Conservation (phyloP, 169 alveolate genomes). For the Plasmodium inui region DNA sequence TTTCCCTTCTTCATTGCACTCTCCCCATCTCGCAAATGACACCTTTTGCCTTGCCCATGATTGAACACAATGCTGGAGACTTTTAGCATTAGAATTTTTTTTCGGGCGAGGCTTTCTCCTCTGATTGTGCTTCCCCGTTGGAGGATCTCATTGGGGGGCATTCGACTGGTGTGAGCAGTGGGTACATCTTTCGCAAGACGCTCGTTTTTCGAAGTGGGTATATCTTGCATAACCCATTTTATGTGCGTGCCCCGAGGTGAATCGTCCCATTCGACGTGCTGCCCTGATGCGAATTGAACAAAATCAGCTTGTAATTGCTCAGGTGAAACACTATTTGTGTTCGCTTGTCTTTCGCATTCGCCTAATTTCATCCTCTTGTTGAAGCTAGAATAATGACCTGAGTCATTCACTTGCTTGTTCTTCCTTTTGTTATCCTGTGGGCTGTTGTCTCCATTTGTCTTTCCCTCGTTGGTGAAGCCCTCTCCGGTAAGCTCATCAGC, state of each 20-base stretch:
- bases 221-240: neutral
- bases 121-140: neutral
- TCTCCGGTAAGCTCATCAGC: neutral
- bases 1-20: neutral
- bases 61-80: constrained; percentile 23
- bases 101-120: neutral
- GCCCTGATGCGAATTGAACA: neutral
- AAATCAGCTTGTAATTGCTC: neutral
- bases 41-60: neutral
- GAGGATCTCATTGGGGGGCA: neutral
- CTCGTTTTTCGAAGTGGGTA: neutral
- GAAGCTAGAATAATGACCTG: neutral
- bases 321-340: neutral
- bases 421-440: neutral
- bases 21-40: neutral
- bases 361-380: neutral
- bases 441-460: neutral
- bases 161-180: neutral
- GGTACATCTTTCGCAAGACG: too few relatives aligned
- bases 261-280: neutral
- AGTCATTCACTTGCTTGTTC: neutral
- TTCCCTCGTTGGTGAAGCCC: neutral
- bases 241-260: neutral
- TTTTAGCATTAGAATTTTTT: constrained; percentile 21
- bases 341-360: neutral